Evolutionary conservation across 2,329 filamentous ascomycete genomes (phyloP).

Genomic region (Hortaea sp.): DNA sequence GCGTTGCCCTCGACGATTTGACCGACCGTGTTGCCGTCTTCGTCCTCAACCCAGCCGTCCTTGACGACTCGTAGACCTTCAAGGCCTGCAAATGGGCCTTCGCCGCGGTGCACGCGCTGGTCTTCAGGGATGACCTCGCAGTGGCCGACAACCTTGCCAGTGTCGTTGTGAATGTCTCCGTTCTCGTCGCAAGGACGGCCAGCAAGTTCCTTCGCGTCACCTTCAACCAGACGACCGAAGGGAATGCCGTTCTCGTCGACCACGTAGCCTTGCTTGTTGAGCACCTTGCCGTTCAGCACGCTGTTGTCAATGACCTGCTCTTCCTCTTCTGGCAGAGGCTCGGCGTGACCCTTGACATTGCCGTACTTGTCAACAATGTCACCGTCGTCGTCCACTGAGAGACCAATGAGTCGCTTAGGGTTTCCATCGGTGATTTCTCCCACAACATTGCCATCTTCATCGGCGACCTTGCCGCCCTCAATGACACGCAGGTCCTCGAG

Average conservation of each 20-base stretch:
- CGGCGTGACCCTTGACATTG: slow-evolving; percentile 51
- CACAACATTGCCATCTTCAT: slow-evolving; percentile 41
- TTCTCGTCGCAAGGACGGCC: slow-evolving; percentile 63
- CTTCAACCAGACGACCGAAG: slow-evolving; percentile 57
- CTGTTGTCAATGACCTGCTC: slow-evolving; percentile 42
- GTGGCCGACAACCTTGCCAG: slow-evolving; percentile 58
- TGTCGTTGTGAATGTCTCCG: slow-evolving; percentile 62
- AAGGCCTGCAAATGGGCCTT: slow-evolving; percentile 41
- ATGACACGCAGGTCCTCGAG: slow-evolving; percentile 40
- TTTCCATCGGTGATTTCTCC: slow-evolving; percentile 50
- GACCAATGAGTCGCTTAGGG: slow-evolving; percentile 48
- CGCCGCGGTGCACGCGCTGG: slow-evolving; percentile 45
- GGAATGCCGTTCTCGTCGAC: slow-evolving; percentile 41
- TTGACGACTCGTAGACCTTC: slow-evolving; percentile 39
- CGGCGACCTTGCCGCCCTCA: slow-evolving; percentile 38
- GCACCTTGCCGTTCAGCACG: slow-evolving; percentile 43
- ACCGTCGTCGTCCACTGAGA: slow-evolving; percentile 52
- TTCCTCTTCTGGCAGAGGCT: slow-evolving; percentile 39
- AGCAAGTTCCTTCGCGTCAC: slow-evolving; percentile 51
- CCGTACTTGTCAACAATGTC: slow-evolving; percentile 53
- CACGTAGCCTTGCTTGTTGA: slow-evolving; percentile 43
- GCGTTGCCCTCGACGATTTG: slow-evolving; percentile 48
- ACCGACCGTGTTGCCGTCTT: slow-evolving; percentile 43
- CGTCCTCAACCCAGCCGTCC: slow-evolving; percentile 40
- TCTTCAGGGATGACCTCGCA: slow-evolving; percentile 59